Percentiles rank a stretch among this genome's conserved stretches.
These are phyloP conservation scores for Marasmius fiardii DNA, from an alignment of 1,284 basidiomycete genomes.

Conservation along the genomic window DNA sequence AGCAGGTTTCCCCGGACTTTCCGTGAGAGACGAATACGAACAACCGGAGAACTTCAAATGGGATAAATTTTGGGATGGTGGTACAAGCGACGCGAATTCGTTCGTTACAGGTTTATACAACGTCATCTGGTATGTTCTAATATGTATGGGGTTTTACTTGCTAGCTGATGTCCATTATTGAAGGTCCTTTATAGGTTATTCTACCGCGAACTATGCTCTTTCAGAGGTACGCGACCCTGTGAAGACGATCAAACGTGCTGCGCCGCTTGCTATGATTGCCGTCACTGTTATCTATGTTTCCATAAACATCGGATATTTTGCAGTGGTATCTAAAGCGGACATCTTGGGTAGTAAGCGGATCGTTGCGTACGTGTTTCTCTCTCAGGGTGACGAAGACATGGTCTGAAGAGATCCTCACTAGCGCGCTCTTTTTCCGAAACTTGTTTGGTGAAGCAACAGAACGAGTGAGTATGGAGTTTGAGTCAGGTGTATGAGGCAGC, in stretches of 20 bases:
- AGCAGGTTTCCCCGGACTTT: conserved; percentile 42
- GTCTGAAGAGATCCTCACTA: conserved; percentile 18
- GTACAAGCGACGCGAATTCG: conserved; percentile 43
- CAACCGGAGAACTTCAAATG: conserved; percentile 49
- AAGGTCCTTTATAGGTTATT: conserved; percentile 70
- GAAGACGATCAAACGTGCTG: conserved; percentile 62
- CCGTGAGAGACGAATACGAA: conserved; percentile 39
- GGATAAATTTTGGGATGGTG: conserved; percentile 55
- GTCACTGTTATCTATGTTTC: conserved; percentile 55
- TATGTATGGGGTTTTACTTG: not conserved
- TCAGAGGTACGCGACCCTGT: conserved; percentile 67
- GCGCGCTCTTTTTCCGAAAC: conserved; percentile 67
- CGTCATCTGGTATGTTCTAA: conserved; percentile 53
- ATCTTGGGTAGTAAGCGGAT: conserved; percentile 59
- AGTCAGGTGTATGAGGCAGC: conserved; percentile 5
- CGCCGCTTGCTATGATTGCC: conserved; percentile 56
- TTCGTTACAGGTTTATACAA: conserved; percentile 63
- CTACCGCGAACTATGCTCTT: conserved; percentile 68
- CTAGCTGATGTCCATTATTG: not conserved
- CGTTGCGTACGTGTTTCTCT: conserved; percentile 51
- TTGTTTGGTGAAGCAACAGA: conserved; percentile 58
- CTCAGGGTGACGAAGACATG: not conserved
- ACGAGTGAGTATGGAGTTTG: conserved; percentile 32
- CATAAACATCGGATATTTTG: conserved; percentile 68
- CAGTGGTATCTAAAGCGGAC: conserved; percentile 62